phyloP scores from a whole-genome alignment of 768 basidiomycete genomes.

The Sporobolomyces roseus region DNA sequence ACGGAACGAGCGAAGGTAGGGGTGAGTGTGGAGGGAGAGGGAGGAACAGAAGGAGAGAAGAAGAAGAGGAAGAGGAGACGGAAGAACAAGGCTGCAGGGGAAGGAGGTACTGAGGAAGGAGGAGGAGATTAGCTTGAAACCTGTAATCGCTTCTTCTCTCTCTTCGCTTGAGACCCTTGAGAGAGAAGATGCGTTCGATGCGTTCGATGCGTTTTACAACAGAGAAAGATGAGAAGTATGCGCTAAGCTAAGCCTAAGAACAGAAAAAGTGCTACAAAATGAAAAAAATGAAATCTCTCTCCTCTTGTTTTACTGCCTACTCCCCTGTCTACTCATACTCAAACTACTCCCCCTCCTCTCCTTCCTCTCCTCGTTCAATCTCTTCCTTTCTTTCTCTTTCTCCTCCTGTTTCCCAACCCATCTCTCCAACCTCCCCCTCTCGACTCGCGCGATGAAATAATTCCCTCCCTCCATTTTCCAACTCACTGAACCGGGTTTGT shows the following conservation, averaged over 20 bases:
- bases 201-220: too few relatives aligned
- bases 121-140: not conserved
- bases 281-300: not conserved
- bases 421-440: slow-evolving; percentile 12
- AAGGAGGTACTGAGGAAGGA: slow-evolving; percentile 3
- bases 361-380: not conserved
- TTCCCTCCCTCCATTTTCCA: slow-evolving; percentile 40
- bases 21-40: slow-evolving; percentile 33
- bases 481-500: slow-evolving; percentile 31
- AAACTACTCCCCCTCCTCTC: slow-evolving; percentile 12
- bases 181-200: too few relatives aligned
- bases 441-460: slow-evolving; percentile 23
- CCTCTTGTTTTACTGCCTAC: not conserved
- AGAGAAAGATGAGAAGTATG: too few relatives aligned
- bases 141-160: not conserved
- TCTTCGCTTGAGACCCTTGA: not conserved
- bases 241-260: not conserved
- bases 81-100: not conserved
- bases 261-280: slow-evolving; percentile 2
- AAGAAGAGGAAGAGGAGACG: slow-evolving; percentile 24
- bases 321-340: not conserved
- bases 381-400: not conserved
- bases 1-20: slow-evolving; percentile 13
- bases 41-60: slow-evolving; percentile 14
- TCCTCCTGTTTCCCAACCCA: slow-evolving; percentile 8